These are phyloP conservation scores for Pycnococcus provasolii DNA, from an alignment of 139 green algal species.

Conservation along the genomic window DNA sequence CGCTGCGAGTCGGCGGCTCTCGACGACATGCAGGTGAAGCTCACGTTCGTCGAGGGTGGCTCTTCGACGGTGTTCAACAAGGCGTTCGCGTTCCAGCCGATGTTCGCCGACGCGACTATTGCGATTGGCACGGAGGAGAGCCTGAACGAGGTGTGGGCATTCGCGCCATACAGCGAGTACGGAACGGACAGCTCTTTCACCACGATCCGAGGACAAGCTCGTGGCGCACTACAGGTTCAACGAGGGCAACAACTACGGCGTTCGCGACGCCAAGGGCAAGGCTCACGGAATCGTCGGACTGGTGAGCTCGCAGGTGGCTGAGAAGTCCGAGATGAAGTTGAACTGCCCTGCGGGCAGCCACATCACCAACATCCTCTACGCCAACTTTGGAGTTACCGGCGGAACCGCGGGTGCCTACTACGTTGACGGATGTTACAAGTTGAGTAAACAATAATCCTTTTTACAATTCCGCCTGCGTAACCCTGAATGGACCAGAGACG, in stretches of 20 bases:
- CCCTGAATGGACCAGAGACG: too few species aligned
- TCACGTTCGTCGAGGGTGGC: too few species aligned
- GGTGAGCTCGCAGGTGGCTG: conserved; percentile 5
- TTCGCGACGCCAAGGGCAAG: conserved; percentile 12
- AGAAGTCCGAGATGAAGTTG: conserved; percentile 18
- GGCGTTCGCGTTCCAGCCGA: too few species aligned
- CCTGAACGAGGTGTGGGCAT: too few species aligned
- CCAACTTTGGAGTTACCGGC: conserved; percentile 25
- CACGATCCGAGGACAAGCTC: conserved; percentile 5
- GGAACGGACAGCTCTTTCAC: neutral
- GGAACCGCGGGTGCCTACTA: conserved; percentile 18
- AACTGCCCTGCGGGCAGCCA: conserved; percentile 17
- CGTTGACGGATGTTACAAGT: conserved; percentile 16
- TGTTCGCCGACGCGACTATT: too few species aligned
- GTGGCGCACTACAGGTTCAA: conserved; percentile 33
- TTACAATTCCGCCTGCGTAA: too few species aligned
- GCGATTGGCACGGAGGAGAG: too few species aligned
- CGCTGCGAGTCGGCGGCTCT: too few species aligned
- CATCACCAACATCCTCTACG: conserved; percentile 24
- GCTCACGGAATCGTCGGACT: conserved; percentile 25
- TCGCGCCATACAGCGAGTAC: neutral
- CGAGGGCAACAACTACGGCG: conserved; percentile 9
- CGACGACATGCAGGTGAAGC: too few species aligned
- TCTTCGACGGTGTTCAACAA: too few species aligned
- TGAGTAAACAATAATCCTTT: too few species aligned